Conservation (phyloP, 1,139 yeast genomes). For the Saccharomyces hybrid region DNA sequence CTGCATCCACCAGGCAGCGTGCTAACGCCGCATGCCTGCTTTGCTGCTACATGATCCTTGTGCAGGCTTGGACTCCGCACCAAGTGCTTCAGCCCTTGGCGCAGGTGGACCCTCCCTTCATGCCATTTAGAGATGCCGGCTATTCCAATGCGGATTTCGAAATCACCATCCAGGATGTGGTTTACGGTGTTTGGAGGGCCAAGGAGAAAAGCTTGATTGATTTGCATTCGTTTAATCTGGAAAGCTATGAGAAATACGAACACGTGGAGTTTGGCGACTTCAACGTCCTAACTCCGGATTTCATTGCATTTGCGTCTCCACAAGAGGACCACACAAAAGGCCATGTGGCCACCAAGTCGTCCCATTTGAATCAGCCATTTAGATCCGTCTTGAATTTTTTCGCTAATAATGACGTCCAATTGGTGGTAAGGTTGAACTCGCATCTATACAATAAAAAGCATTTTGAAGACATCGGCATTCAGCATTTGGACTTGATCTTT, state of each 20-base stretch:
- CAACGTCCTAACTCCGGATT: conserved; percentile 83
- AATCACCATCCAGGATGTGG: conserved; percentile 86
- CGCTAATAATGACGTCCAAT: conserved; percentile 61
- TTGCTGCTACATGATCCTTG: conserved; percentile 90
- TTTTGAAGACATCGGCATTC: conserved; percentile 74
- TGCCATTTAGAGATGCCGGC: conserved; percentile 95
- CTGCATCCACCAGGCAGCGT: conserved; percentile 71
- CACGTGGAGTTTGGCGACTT: conserved; percentile 96
- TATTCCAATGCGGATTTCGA: conserved; percentile 92
- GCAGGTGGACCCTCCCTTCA: conserved; percentile 88
- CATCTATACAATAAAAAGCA: conserved; percentile 80
- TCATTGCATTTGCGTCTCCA: conserved; percentile 96
- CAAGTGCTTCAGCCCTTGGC: conserved; percentile 91
- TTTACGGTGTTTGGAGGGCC: conserved; percentile 96
- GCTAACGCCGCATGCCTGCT: conserved; percentile 92
- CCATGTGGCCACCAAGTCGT: conserved; percentile 23
- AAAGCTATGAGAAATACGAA: conserved; percentile 89
- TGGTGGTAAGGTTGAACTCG: conserved; percentile 87
- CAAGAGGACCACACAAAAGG: conserved; percentile 55
- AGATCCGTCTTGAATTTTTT: conserved; percentile 74
- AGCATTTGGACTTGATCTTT: conserved; percentile 89
- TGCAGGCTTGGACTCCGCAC: conserved; percentile 98
- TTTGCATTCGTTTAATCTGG: conserved; percentile 75
- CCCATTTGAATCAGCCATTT: conserved; percentile 60
- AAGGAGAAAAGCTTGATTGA: conserved; percentile 87